Evolutionary conservation across 2,329 filamentous ascomycete genomes (phyloP), one percentile per base, ranked within the genome.

Genomic region (Ophiostoma australiae): DNA sequence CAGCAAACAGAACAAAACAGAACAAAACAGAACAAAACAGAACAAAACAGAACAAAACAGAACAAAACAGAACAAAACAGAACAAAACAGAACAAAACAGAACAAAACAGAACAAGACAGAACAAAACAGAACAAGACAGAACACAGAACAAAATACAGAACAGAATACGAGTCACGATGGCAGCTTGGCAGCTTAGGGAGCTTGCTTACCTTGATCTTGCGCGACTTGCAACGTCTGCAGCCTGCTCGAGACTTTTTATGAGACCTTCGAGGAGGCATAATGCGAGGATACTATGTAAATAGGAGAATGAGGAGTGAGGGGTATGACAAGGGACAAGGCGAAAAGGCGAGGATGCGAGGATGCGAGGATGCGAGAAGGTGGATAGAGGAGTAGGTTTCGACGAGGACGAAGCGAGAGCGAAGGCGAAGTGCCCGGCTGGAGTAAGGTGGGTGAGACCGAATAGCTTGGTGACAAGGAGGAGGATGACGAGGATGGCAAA

Each of bases 241-340:
- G 66, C 89, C 89, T 69, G 88, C 85, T 74, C 89, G 84, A 71
- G 87, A 90, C 81, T 90, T 91, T 77, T 89, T 91, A 79, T 91
- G 89, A 61, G 88, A 89, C 77, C 88, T 83, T 76, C 88, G 82
- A 39, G 88, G 88, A 73, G 88, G 86, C 87, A 90, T 90, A 13
- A 67, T 23, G 37, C 8, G 23, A 4, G 37, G 37, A 27, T 20
- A 48, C 20, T 48, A 17, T n/a, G 63, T 13, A 63, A 27, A 63
- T 20, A 31, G 35, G 6, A 27, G 2, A 39, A 27, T 13, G 35
- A 41, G 20, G 23, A 44, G 20, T n/a, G 31, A 31, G 35, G 37
- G n/a, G 39, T 44, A 35, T 20, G 63, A 66, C 31, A 23, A 44
- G 65, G 17, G 35, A 35, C 5, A 44, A 41, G 58, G 20, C 31